Percentiles rank a stretch among this genome's conserved stretches.
phyloP scores from a whole-genome alignment of 2,329 filamentous ascomycete species.

The Lecanicillium sp. region DNA sequence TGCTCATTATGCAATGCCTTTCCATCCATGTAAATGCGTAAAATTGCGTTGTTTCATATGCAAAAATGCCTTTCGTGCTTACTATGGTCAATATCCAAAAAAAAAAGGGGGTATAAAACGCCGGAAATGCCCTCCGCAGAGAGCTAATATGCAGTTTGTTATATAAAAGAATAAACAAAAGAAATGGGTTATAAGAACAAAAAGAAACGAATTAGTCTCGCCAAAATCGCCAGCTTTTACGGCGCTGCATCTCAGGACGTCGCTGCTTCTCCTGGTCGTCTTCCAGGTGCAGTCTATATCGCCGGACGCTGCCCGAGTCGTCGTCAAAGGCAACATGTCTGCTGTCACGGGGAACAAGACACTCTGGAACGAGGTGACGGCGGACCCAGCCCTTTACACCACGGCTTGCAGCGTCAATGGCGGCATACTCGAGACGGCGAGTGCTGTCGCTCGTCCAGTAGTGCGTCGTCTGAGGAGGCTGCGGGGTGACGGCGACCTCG shows the following conservation, averaged over 20 bases:
- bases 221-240: slow-evolving; percentile 12
- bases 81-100: slow-evolving; percentile 14
- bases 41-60: slow-evolving; percentile 7
- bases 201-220: slow-evolving; percentile 8
- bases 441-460: slow-evolving; percentile 61
- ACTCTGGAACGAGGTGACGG: slow-evolving; percentile 50
- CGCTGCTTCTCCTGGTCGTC: slow-evolving; percentile 26
- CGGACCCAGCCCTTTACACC: slow-evolving; percentile 54
- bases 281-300: slow-evolving; percentile 52
- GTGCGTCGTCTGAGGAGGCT: slow-evolving; percentile 48
- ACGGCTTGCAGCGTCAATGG: slow-evolving; percentile 53
- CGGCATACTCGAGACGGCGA: slow-evolving; percentile 55
- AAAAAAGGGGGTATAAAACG: slow-evolving; percentile 30
- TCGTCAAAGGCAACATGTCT: slow-evolving; percentile 50
- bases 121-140: slow-evolving; percentile 22
- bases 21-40: not conserved
- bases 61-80: slow-evolving; percentile 18
- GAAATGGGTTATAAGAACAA: slow-evolving; percentile 1
- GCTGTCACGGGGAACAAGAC: slow-evolving; percentile 43
- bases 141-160: slow-evolving; percentile 3
- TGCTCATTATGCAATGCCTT: not conserved
- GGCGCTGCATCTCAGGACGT: not conserved
- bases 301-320: slow-evolving; percentile 53
- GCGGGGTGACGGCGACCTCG: slow-evolving; percentile 16
- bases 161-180: slow-evolving; percentile 3